Evolutionary conservation across 73 alveolate genomes (phyloP), one percentile per base, ranked within the genome.

Genomic region (Symbiodinium pilosum): DNA sequence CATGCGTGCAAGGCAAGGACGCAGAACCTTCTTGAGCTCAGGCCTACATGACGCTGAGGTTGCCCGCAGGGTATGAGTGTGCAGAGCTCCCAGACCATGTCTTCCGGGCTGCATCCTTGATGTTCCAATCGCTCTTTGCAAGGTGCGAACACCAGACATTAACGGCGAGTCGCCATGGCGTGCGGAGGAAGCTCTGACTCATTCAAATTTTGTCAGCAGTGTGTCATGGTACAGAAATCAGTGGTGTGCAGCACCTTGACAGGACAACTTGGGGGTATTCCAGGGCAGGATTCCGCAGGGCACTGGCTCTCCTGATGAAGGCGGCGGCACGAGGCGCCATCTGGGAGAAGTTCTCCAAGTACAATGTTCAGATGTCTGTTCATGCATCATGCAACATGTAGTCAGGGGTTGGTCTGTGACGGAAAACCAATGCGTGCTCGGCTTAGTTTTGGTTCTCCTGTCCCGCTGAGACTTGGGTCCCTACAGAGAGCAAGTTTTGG

Each of bases 201-300:
- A 26, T 11, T 54, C 71, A 16, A 16, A 30, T 26, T 24, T 1
- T 24, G 73, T n/a, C 20, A 5, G 34, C 73, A 9, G 2, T n/a
- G n/a, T n/a, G n/a, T n/a, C n/a, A n/a, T n/a, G n/a, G n/a, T n/a
- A n/a, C n/a, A n/a, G n/a, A n/a, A n/a, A n/a, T n/a, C 38, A 8
- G 81, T 28, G 81, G 30, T 26, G 39, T 38, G 30, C 20, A 9
- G 38, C 34, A 42, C 34, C 41, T 73, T 9, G 12, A 9, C 51
- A 89, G 95, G 95, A 89, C 71, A 43, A 83, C n/a, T 30, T 89
- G 95, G 95, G 95, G 44, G 95, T 89, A 86, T 89, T 89, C 95
- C 86, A 64, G 77, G 95, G 75, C 28, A 84, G 42, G 95, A 89
- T 89, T 68, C 95, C 95, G 12, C 95, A 89, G 95, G 95, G 95